phyloP scores from a whole-genome alignment of 2,329 filamentous ascomycete species.

The Albophoma yamanashiensis region DNA sequence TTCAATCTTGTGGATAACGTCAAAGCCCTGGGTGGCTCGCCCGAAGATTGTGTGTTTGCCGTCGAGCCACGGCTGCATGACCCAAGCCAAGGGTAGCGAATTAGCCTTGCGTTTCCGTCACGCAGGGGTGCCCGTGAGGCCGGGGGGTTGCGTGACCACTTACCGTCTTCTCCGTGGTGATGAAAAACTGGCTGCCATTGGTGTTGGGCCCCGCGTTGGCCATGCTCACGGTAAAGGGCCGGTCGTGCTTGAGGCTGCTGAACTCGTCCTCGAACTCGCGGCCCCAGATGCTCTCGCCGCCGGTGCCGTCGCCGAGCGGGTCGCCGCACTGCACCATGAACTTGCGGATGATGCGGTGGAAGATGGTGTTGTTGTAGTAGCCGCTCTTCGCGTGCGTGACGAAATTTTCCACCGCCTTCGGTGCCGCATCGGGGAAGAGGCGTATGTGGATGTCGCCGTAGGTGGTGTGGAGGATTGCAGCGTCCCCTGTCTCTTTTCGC shows the following conservation, averaged over 20 bases:
- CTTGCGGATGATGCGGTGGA: conserved; percentile 92
- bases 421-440: conserved; percentile 84
- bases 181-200: conserved; percentile 96
- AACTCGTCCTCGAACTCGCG: conserved; percentile 96
- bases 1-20: conserved; percentile 94
- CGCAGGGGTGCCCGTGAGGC: neutral
- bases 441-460: conserved; percentile 91
- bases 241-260: conserved; percentile 82
- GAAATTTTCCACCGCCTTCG: conserved; percentile 95
- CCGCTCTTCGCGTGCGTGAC: conserved; percentile 79
- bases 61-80: conserved; percentile 70
- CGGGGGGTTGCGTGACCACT: conserved; percentile 20
- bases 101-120: neutral
- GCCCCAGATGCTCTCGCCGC: conserved; percentile 84
- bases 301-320: conserved; percentile 81
- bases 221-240: conserved; percentile 94
- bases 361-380: conserved; percentile 97
- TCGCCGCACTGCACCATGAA: conserved; percentile 99
- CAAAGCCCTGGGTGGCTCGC: conserved; percentile 76
- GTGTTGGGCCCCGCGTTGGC: conserved; percentile 93
- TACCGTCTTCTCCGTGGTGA: conserved; percentile 90
- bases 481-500: conserved; percentile 60
- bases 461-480: conserved; percentile 81
- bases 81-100: neutral
- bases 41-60: conserved; percentile 96